Evolutionary conservation across 345 rosid species (phyloP).

Genomic region (Dovyalis caffra): DNA sequence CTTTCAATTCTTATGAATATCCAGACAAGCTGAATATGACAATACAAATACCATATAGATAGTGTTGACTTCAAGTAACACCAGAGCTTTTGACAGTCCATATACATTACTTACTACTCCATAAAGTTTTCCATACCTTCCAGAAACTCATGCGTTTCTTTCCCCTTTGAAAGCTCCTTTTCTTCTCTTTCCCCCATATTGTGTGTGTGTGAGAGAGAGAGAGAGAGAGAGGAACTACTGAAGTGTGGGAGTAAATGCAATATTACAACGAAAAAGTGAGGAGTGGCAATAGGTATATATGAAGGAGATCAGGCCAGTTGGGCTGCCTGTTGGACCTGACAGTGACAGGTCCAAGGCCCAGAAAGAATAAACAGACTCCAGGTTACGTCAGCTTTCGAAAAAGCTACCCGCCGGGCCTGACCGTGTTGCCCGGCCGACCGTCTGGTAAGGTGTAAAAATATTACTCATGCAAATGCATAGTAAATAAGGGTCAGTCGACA

Average conservation of each 20-base stretch:
- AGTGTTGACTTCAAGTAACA: not conserved
- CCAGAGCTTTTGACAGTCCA: constrained; percentile 11
- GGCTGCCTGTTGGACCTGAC: constrained; percentile 39
- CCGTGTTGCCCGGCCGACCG: constrained; percentile 27
- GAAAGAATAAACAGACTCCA: constrained; percentile 28
- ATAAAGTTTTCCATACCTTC: constrained; percentile 36
- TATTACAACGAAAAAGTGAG: not conserved
- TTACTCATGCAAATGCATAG: too few relatives aligned
- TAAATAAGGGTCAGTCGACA: constrained; percentile 1
- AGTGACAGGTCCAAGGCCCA: constrained; percentile 48
- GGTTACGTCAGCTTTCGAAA: constrained; percentile 8
- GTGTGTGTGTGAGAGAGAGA: constrained; percentile 13
- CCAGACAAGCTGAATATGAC: not conserved
- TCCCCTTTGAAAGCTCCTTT: constrained; percentile 34
- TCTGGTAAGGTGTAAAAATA: not conserved
- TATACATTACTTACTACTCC: not conserved
- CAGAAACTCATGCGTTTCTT: constrained; percentile 31
- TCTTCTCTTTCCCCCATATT: constrained; percentile 35
- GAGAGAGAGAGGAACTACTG: constrained; percentile 2
- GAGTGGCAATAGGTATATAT: constrained; percentile 14
- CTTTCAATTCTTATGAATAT: not conserved
- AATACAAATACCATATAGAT: not conserved
- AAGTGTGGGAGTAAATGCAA: not conserved
- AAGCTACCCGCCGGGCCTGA: constrained; percentile 10
- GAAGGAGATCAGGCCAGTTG: constrained; percentile 12